Base-by-base conservation (phyloP, 345 rosid species). In the Rubroshorea leprosula region DNA sequence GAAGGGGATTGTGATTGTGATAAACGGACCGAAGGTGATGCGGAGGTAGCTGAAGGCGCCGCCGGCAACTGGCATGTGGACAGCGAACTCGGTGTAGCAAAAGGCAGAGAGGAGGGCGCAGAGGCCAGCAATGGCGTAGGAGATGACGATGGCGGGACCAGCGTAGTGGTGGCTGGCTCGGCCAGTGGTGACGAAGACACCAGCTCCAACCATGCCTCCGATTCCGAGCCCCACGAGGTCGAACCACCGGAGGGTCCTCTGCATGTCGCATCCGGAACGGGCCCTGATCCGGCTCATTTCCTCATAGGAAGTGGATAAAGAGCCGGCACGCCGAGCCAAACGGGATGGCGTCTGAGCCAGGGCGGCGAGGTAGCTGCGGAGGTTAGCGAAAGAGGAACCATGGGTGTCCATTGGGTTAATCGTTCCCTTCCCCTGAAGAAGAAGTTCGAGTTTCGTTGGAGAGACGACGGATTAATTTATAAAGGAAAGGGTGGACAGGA, bases 191-290 rank as follows among this genome's bases (percentile, higher is more conserved):
- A 92, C 93, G 49, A 92, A 92, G 1, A 89, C 89, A 0, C 98
- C 98, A 31, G 98, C 95, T 6, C 98, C 98, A 8, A 92, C 89
- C 98, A 92, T 92, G 23, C 98, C 98, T 6, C 98, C 98, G 60
- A 92, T 72, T 52, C 98, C 96, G 46, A 92, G 66, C 1, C 95
- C 89, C 49, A 92, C 74, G 46, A 92, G 84, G 72, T 92, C 96
- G 49, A 70, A 80, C 95, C 96, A 92, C 0, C 87, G 85, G 55
- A 92, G 89, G 35, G 84, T 83, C 57, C 68, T 72, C 10, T 76
- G 85, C 93, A 92, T 83, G 58, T 74, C 70, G 0, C 85, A 66
- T 39, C 93, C 96, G 29, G 95, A 77, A 23, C 75, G 76, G 69
- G 82, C 64, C 18, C 77, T 65, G 58, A 77, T 71, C 15, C 76